Evolutionary conservation across 352 stramenopile genomes (phyloP).

Genomic region (Globisporangium echinulatum): DNA sequence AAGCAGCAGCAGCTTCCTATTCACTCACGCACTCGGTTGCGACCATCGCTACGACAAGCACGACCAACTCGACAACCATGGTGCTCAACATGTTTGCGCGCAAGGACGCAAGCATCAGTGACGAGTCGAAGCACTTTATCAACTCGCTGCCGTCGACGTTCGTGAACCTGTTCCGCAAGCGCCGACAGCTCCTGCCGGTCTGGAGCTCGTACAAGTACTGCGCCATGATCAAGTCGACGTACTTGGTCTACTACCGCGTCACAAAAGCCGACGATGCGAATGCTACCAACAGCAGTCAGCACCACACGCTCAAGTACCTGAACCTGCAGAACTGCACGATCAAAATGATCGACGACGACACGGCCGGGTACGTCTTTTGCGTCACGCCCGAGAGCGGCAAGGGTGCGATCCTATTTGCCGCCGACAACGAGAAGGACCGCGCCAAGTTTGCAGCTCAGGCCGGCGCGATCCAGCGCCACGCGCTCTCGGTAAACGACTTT

Average conservation of each 20-base stretch:
- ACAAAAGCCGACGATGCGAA: slow-evolving; percentile 42
- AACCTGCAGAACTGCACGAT: slow-evolving; percentile 74
- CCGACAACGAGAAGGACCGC: slow-evolving; percentile 80
- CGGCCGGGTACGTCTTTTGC: slow-evolving; percentile 68
- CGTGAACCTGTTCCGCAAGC: slow-evolving; percentile 82
- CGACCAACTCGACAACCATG: slow-evolving; percentile 23
- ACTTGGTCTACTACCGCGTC: slow-evolving; percentile 77
- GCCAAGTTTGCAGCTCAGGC: slow-evolving; percentile 65
- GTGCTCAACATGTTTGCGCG: slow-evolving; percentile 76
- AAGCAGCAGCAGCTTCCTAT: not conserved
- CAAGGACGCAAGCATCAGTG: slow-evolving; percentile 59
- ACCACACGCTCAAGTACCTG: slow-evolving; percentile 59
- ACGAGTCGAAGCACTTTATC: slow-evolving; percentile 80
- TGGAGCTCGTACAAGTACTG: slow-evolving; percentile 86
- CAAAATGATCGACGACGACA: slow-evolving; percentile 70
- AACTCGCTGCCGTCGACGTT: slow-evolving; percentile 80
- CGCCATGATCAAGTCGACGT: slow-evolving; percentile 85
- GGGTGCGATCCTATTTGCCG: slow-evolving; percentile 64
- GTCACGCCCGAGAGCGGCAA: slow-evolving; percentile 65
- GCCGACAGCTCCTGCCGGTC: slow-evolving; percentile 65
- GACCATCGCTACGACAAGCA: not conserved
- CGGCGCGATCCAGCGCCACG: slow-evolving; percentile 43
- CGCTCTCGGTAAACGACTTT: slow-evolving; percentile 58
- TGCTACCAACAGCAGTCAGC: slow-evolving; percentile 9
- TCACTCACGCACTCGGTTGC: not conserved